Percentiles rank a stretch among this genome's conserved stretches.
phyloP scores from a whole-genome alignment of 176 grass and related monocot genomes.

The Coix lacrymajobi region DNA sequence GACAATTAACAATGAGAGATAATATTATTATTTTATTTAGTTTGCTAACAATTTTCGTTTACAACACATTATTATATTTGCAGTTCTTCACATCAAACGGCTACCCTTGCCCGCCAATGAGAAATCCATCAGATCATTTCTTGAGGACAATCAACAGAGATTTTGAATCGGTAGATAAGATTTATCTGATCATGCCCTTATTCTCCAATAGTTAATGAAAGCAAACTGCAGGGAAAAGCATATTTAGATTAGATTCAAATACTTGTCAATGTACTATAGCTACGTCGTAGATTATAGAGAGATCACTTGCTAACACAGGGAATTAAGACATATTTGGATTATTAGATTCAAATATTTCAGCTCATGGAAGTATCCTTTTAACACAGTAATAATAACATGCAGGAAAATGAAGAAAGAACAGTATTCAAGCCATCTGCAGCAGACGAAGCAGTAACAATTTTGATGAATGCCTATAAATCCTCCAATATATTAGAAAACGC shows the following conservation, averaged over 20 bases:
- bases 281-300: not conserved
- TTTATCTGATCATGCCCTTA: not conserved
- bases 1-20: not conserved
- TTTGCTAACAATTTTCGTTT: not conserved
- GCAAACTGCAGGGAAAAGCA: not conserved
- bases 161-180: conserved; percentile 41
- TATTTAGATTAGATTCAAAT: not conserved
- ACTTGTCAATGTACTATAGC: not conserved
- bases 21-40: not conserved
- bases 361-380: not conserved
- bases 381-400: not conserved
- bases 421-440: not conserved
- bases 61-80: not conserved
- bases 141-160: conserved; percentile 70
- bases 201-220: not conserved
- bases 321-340: too few relatives aligned
- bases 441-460: conserved; percentile 30
- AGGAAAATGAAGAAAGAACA: conserved; percentile 20
- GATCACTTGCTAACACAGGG: too few relatives aligned
- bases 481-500: not conserved
- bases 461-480: conserved; percentile 24
- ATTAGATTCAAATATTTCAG: too few relatives aligned
- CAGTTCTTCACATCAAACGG: conserved; percentile 64
- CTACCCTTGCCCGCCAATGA: conserved; percentile 49
- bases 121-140: conserved; percentile 69